Percentiles rank a stretch among this genome's conserved stretches.
Conservation (phyloP, 2,329 filamentous ascomycete species). For the Colletotrichum cuscutae region DNA sequence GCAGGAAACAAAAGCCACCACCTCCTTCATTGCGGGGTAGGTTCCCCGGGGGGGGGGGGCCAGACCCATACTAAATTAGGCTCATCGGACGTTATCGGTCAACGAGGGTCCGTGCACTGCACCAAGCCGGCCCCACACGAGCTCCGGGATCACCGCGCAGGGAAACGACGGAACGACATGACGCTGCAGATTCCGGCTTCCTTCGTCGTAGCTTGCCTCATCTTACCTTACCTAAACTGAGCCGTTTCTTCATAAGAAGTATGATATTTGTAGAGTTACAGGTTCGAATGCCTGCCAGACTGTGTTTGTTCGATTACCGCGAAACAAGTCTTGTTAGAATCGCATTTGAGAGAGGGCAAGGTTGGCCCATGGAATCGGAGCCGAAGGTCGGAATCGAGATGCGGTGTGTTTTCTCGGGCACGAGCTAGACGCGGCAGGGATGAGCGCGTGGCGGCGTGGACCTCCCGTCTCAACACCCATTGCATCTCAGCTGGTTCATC, state of each 20-base stretch:
- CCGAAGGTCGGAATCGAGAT: neutral
- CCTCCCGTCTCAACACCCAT: too few relatives aligned
- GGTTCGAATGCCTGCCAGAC: too few relatives aligned
- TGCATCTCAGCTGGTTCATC: neutral
- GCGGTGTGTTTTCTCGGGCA: neutral
- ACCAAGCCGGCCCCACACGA: slow-evolving; percentile 8
- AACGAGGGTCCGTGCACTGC: neutral
- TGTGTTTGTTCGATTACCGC: too few relatives aligned
- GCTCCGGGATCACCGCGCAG: neutral
- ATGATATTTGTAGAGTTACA: too few relatives aligned
- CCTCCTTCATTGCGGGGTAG: slow-evolving; percentile 34
- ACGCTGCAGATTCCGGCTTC: neutral
- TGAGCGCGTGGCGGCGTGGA: neutral
- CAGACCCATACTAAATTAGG: neutral
- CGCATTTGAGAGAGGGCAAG: neutral
- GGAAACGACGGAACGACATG: neutral
- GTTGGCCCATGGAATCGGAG: neutral
- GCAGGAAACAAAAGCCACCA: neutral
- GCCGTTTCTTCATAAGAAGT: too few relatives aligned
- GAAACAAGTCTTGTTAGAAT: too few relatives aligned
- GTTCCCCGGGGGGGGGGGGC: slow-evolving; percentile 1
- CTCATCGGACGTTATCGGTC: slow-evolving; percentile 26
- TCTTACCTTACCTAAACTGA: too few relatives aligned
- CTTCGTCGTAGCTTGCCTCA: neutral
- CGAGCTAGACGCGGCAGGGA: slow-evolving; percentile 1